These are phyloP conservation scores for Neonectria punicea DNA, from an alignment of 2,329 filamentous ascomycete genomes.

Conservation along the genomic window DNA sequence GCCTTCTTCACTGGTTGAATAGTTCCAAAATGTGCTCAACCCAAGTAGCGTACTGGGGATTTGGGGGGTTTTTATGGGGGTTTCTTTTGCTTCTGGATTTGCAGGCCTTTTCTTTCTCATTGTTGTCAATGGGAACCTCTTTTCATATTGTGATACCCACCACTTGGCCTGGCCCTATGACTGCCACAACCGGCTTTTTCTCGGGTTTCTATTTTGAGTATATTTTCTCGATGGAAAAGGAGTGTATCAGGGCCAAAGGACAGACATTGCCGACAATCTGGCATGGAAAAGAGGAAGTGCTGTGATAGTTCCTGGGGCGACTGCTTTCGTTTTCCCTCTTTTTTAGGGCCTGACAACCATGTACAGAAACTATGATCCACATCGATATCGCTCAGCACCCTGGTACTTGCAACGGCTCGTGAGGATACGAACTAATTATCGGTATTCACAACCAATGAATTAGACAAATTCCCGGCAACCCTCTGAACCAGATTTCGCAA, in stretches of 20 bases:
- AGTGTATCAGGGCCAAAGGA: not conserved
- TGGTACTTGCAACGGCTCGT: not conserved
- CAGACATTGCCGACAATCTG: too few species aligned
- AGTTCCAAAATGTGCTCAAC: too few species aligned
- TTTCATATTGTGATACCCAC: slow-evolving; percentile 32
- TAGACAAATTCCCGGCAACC: not conserved
- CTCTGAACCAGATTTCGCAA: slow-evolving; percentile 3
- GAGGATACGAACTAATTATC: not conserved
- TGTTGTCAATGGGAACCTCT: slow-evolving; percentile 5
- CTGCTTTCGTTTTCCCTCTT: not conserved
- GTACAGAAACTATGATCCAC: not conserved
- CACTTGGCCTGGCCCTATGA: slow-evolving; percentile 24
- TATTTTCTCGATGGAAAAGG: not conserved
- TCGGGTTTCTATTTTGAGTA: slow-evolving; percentile 1
- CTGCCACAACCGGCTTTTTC: not conserved
- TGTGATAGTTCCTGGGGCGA: not conserved
- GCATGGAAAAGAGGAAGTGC: not conserved
- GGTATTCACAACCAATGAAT: not conserved
- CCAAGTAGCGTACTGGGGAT: too few species aligned
- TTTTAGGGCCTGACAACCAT: not conserved
- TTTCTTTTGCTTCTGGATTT: not conserved
- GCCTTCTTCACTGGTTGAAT: too few species aligned
- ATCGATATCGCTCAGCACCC: not conserved
- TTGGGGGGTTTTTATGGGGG: not conserved
- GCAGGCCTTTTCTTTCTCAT: not conserved